Base-by-base conservation (phyloP, 1,284 basidiomycete species). In the Moniliophthora roreri region DNA sequence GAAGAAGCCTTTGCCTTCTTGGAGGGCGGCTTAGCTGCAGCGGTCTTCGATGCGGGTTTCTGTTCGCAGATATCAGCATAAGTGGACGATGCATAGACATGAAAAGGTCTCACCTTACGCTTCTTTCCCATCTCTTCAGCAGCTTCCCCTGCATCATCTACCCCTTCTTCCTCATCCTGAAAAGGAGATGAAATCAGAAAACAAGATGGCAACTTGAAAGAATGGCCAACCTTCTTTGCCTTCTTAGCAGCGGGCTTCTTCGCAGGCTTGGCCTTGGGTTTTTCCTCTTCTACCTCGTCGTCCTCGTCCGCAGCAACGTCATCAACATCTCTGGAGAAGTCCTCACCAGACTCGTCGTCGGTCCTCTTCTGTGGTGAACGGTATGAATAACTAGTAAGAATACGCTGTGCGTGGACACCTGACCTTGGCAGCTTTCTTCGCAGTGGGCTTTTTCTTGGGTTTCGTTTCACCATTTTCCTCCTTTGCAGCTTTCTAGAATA, bases 31-130 rank as follows among this genome's bases (percentile, higher is more conserved):
- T 72, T 46, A 23, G 40, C 4, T 18, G 11, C 70, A 35, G 66
- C 59, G 16, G 66, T 55, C 41, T 71, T 70, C 23, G 70, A 63
- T 26, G 66, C 62, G 8, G 70, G 65, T 53, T 71, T 72, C 74
- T 74, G 53, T 26, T 20, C 50, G 4, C 18, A 20, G 54, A 13
- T 40, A 16, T 47, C 23, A 52, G 40, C 21, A 18, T 26, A n/a
- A 5, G 11, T 23, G 26, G 36, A 40, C 23, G 20, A 45, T 36
- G 10, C 26, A 13, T 37, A 52, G 39, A 11, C 16, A 45, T 47
- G 18, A n/a, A 20, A 51, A n/a, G n/a, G n/a, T n/a, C 51, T 28
- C 63, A 75, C 76, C 69, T 79, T 79, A 57, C 75, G 74, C 58
- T 79, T 79, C 67, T 75, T 78, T 54, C 66, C 66, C 44, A 54